Conservation (phyloP, 2,329 filamentous ascomycete species). For the Aspergillus sp. region DNA sequence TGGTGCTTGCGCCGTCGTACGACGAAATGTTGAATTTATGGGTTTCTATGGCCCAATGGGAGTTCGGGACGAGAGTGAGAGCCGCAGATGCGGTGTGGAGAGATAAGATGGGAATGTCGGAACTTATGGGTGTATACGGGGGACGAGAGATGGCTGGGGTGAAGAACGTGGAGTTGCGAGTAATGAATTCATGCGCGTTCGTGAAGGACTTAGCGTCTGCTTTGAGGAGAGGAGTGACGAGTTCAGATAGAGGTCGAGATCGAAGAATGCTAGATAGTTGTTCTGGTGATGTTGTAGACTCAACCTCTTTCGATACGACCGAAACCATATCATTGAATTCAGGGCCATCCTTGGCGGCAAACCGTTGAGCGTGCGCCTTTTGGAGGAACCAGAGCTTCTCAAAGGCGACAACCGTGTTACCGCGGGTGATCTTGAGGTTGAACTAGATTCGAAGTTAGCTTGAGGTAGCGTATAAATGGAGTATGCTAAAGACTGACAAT, state of each 20-base stretch:
- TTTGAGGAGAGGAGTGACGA: slow-evolving; percentile 53
- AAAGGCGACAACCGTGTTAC: slow-evolving; percentile 79
- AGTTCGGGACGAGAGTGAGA: slow-evolving; percentile 41
- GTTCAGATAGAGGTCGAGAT: slow-evolving; percentile 43
- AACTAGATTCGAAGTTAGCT: slow-evolving; percentile 53
- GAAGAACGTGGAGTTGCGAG: slow-evolving; percentile 62
- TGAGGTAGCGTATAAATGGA: neutral
- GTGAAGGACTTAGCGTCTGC: slow-evolving; percentile 60
- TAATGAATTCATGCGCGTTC: slow-evolving; percentile 55
- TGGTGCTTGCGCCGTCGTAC: slow-evolving; percentile 28
- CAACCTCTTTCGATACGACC: slow-evolving; percentile 29
- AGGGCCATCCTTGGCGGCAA: slow-evolving; percentile 47
- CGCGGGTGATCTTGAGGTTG: slow-evolving; percentile 83
- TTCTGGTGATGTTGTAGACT: slow-evolving; percentile 22
- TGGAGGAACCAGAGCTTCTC: slow-evolving; percentile 82
- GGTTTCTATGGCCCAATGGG: slow-evolving; percentile 41
- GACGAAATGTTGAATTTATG: slow-evolving; percentile 42
- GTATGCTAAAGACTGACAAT: slow-evolving; percentile 52
- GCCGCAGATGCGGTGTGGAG: slow-evolving; percentile 48
- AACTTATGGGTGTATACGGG: slow-evolving; percentile 21
- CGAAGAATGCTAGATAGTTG: slow-evolving; percentile 32
- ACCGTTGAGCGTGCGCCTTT: slow-evolving; percentile 61
- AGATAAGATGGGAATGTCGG: slow-evolving; percentile 32
- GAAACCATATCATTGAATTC: slow-evolving; percentile 42
- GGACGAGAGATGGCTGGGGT: slow-evolving; percentile 31